Evolutionary conservation across 1,284 basidiomycete genomes (phyloP).

Genomic region (Malassezia sp.): DNA sequence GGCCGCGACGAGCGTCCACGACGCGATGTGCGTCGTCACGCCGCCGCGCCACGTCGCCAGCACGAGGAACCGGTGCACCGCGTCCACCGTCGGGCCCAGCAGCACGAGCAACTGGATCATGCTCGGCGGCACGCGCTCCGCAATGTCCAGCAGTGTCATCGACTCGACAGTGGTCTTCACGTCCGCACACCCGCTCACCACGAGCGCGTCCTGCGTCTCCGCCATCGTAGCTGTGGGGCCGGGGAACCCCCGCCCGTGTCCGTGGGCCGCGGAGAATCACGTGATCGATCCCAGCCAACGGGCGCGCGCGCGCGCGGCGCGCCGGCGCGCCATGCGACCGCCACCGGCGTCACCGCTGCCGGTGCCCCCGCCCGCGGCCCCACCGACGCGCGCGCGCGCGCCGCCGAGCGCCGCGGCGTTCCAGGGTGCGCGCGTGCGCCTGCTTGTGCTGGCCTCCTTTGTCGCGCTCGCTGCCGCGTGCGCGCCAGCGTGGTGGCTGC

Average conservation of each 20-base stretch:
- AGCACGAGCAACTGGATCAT: slow-evolving; percentile 25
- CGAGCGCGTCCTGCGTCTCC: neutral
- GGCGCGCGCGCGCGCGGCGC: too few relatives aligned
- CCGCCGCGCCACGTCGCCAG: slow-evolving; percentile 41
- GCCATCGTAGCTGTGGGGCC: neutral
- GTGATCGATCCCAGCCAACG: too few relatives aligned
- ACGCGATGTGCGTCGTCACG: slow-evolving; percentile 21
- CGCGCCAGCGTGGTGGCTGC: slow-evolving; percentile 29
- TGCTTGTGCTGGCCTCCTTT: slow-evolving; percentile 3
- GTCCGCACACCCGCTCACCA: neutral
- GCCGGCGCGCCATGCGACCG: too few relatives aligned
- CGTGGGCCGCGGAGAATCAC: too few relatives aligned
- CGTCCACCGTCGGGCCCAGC: slow-evolving; percentile 26
- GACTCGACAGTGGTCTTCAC: neutral
- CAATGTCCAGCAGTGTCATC: slow-evolving; percentile 18
- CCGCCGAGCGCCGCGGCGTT: slow-evolving; percentile 4
- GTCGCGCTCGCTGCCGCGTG: slow-evolving; percentile 15
- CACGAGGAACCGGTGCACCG: slow-evolving; percentile 24
- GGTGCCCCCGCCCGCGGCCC: neutral
- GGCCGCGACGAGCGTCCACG: slow-evolving; percentile 32
- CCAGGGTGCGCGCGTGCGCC: slow-evolving; percentile 1
- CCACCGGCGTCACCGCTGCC: too few relatives aligned
- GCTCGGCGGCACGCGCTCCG: slow-evolving; percentile 28
- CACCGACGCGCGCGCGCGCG: neutral
- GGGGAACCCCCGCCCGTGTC: too few relatives aligned